Conservation (phyloP, 345 rosid genomes). For the Lagerstroemia speciosa region DNA sequence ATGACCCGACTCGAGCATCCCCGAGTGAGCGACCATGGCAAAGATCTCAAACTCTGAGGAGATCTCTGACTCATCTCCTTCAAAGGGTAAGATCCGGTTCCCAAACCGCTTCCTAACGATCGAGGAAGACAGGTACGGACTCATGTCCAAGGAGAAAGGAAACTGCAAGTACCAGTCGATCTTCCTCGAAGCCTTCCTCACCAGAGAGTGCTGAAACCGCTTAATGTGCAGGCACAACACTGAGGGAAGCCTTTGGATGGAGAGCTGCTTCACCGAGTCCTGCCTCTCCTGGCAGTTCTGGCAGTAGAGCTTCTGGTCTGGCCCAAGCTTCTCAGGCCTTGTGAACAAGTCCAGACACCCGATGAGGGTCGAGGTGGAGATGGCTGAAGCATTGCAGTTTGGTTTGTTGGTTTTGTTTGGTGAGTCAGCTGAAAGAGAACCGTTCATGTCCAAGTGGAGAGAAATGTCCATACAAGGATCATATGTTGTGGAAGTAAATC, state of each 20-base stretch:
- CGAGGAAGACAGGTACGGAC: conserved; percentile 70
- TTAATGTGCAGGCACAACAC: conserved; percentile 81
- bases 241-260: conserved; percentile 74
- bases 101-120: conserved; percentile 63
- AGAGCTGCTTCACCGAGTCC: conserved; percentile 81
- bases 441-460: conserved; percentile 52
- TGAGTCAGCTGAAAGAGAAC: conserved; percentile 22
- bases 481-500: conserved; percentile 78
- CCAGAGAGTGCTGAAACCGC: conserved; percentile 73
- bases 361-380: conserved; percentile 41
- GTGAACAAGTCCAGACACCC: conserved; percentile 87
- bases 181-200: conserved; percentile 58
- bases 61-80: conserved; percentile 44
- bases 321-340: conserved; percentile 66
- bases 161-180: conserved; percentile 74
- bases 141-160: conserved; percentile 73
- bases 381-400: conserved; percentile 18
- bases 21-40: conserved; percentile 78
- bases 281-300: conserved; percentile 69
- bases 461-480: conserved; percentile 94
- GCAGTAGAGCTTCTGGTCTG: conserved; percentile 85
- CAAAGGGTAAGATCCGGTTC: conserved; percentile 52
- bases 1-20: conserved; percentile 81
- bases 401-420: conserved; percentile 26
- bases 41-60: conserved; percentile 72